Evolutionary conservation across 2,329 filamentous ascomycete species (phyloP), one percentile per base, ranked within the genome.

Genomic region (Trichophyton mentagrophytes): DNA sequence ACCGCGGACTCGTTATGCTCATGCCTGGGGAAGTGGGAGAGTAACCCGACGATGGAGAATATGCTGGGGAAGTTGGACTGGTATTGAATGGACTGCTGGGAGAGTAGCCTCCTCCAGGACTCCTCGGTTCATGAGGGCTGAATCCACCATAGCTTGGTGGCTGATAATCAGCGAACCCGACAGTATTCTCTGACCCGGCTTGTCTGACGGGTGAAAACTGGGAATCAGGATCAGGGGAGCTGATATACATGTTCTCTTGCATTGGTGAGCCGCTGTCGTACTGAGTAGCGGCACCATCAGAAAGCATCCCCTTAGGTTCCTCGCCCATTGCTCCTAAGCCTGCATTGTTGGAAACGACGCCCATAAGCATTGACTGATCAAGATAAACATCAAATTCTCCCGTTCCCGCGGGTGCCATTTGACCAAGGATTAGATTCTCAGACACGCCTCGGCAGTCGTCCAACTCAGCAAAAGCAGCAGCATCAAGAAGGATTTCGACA

Each of bases 391-490:
- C 90, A 69, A 99, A 92, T 74, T 96, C 90, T 65, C 93, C 93
- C 61, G 95, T 99, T 64, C 93, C 93, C 82, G 96, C 92, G 33
- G 95, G 93, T 3, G 95, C 93, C 76, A 97, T 84, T 77, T 99
- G 93, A 64, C 93, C 93, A 64, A 99, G 83, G 84, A 99, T 99
- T 71, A 99, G 87, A 77, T 99, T 99, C 77, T 99, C 93, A 15
- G 93, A 97, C 58, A 99, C 92, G 80, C 93, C 93, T 63, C 90
- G 88, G 78, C 95, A 99, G 75, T 99, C 93, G 71, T 99, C 93
- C 36, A 99, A 82, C 74, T 99, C 93, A 72, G 93, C 93, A 58
- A 89, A 89, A 15, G 90, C 90, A 25, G 93, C 93, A 63, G 93
- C 95, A 72, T 99, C 93, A 20, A 99, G 84, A 59, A 99, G 80